Evolutionary conservation across 2,329 filamentous ascomycete genomes (phyloP).

Genomic region (Coniochaeta hoffmannii): DNA sequence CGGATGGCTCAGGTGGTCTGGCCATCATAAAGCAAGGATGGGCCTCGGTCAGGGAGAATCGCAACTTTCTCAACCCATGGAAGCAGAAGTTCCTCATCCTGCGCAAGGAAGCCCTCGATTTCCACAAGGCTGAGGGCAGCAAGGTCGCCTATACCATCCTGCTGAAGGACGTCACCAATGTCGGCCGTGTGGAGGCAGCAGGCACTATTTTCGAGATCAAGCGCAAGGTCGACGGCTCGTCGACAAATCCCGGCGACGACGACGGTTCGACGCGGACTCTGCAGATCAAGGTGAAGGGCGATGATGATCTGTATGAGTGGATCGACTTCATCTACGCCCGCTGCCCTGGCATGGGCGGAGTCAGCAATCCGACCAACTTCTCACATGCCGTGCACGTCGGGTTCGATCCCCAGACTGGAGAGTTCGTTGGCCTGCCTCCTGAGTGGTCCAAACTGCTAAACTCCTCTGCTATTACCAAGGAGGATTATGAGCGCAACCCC

Average conservation of each 20-base stretch:
- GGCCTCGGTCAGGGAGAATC: slow-evolving; percentile 85
- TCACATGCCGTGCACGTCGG: slow-evolving; percentile 95
- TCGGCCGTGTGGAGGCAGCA: slow-evolving; percentile 84
- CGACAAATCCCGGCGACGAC: slow-evolving; percentile 66
- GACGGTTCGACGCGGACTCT: slow-evolving; percentile 77
- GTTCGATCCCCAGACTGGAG: slow-evolving; percentile 90
- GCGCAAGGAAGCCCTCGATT: slow-evolving; percentile 87
- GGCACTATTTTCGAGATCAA: slow-evolving; percentile 94
- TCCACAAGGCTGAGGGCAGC: slow-evolving; percentile 83
- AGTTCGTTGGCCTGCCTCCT: slow-evolving; percentile 86
- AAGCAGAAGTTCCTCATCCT: slow-evolving; percentile 88
- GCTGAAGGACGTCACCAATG: slow-evolving; percentile 80
- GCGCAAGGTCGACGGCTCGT: slow-evolving; percentile 59
- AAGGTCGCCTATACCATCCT: slow-evolving; percentile 82
- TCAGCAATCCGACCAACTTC: slow-evolving; percentile 98
- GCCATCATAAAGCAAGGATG: slow-evolving; percentile 74
- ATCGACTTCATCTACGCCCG: slow-evolving; percentile 97
- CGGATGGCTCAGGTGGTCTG: slow-evolving; percentile 59
- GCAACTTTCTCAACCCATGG: slow-evolving; percentile 76
- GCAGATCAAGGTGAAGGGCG: slow-evolving; percentile 87
- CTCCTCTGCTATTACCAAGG: slow-evolving; percentile 93
- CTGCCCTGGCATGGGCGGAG: slow-evolving; percentile 94
- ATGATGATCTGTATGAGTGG: slow-evolving; percentile 98
- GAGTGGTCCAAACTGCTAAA: slow-evolving; percentile 98
- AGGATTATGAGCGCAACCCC: slow-evolving; percentile 96